Evolutionary conservation across 2,329 filamentous ascomycete species (phyloP), one percentile per base, ranked within the genome.

Genomic region (Harringtonia aguacate): DNA sequence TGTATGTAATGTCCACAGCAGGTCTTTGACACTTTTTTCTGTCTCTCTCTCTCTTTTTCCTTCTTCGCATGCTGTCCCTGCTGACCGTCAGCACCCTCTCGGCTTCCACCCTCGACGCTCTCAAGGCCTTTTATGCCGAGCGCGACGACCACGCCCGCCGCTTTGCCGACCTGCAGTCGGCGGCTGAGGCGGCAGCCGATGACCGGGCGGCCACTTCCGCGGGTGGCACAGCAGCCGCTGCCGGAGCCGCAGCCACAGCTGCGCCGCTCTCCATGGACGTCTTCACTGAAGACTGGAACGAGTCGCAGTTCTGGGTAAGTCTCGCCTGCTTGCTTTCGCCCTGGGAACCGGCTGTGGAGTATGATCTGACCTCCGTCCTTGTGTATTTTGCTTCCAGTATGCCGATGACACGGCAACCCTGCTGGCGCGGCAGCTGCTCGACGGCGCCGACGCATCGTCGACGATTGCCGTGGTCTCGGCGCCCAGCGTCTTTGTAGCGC

Each of bases 271-370:
- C 65, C 15, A 90, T 90, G 75, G 77, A 84, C 27, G 67, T 73
- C 2, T 92, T 90, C 55, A 69, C 70, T 1, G 86, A 90, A 61
- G 81, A 90, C 60, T 92, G 86, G 86, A 86, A 89, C 56, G 75
- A 82, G 55, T 83, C 77, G 49, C 85, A 90, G 62, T 92, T 92
- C 56, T 92, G 86, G 85, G 80, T 85, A 67, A 33, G 69, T 17
- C 10, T 37, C 15, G 12, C 28, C n/a, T 17, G 8, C 21, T 20
- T 22, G 24, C 24, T 14, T 18, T 35, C 9, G 4, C 22, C 35
- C 42, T 40, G n/a, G n/a, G n/a, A n/a, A n/a, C n/a, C n/a, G n/a
- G n/a, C n/a, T n/a, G n/a, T n/a, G n/a, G n/a, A n/a, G n/a, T n/a
- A n/a, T n/a, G n/a, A n/a, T n/a, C n/a, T n/a, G n/a, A n/a, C n/a